phyloP scores from a whole-genome alignment of 1,284 basidiomycete genomes.

The Sparassis latifolia region DNA sequence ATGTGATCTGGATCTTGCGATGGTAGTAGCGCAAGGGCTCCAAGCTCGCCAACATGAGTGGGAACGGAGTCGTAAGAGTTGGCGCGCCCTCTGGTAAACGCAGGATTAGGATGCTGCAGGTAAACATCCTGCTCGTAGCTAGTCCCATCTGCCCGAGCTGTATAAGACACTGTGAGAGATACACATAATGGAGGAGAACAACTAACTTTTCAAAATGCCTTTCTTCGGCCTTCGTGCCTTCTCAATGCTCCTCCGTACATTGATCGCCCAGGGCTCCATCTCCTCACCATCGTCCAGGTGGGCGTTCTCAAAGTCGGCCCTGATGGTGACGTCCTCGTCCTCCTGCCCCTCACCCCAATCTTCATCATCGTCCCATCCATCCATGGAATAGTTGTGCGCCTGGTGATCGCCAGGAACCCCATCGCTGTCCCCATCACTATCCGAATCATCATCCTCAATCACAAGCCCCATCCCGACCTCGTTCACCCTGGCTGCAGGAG shows the following conservation, averaged over 20 bases:
- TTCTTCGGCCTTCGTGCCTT: conserved; percentile 60
- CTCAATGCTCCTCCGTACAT: conserved; percentile 63
- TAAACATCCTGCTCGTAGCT: conserved; percentile 56
- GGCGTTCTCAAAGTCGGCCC: conserved; percentile 41
- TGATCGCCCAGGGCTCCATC: conserved; percentile 65
- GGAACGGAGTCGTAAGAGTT: conserved; percentile 73
- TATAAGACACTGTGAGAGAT: conserved; percentile 17
- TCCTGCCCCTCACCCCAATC: conserved; percentile 55
- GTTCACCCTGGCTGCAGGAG: conserved; percentile 42
- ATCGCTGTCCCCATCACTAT: conserved; percentile 36
- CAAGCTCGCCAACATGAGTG: conserved; percentile 46
- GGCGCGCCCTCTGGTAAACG: conserved; percentile 53
- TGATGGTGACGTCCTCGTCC: conserved; percentile 75
- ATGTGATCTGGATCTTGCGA: conserved; percentile 80
- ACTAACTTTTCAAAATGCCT: conserved; percentile 88
- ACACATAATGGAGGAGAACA: conserved; percentile 5
- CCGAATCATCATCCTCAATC: conserved; percentile 63
- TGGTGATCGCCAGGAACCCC: conserved; percentile 45
- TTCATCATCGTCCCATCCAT: conserved; percentile 70
- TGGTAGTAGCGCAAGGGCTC: conserved; percentile 73
- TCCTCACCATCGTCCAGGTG: conserved; percentile 51
- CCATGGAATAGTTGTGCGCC: conserved; percentile 33
- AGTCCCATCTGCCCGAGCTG: conserved; percentile 44
- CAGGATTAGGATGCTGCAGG: conserved; percentile 37
- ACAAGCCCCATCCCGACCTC: conserved; percentile 67